phyloP scores from a whole-genome alignment of 2,329 filamentous ascomycete genomes.

The Calonectria fujianensis region DNA sequence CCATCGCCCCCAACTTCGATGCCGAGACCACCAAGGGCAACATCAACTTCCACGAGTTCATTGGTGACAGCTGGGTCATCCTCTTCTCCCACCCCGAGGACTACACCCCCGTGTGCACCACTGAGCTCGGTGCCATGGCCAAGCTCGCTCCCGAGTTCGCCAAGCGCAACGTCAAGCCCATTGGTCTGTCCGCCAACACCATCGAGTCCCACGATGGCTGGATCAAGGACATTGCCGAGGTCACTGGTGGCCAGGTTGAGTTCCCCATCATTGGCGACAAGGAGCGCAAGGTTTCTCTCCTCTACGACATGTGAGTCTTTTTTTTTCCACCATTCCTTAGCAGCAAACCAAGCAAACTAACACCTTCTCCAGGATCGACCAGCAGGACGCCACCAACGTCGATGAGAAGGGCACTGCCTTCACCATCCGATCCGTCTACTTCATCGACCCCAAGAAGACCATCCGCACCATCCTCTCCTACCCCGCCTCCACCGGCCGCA shows the following conservation, averaged over 20 bases:
- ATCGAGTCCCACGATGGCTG: slow-evolving; percentile 88
- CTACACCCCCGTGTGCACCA: slow-evolving; percentile 97
- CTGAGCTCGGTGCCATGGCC: slow-evolving; percentile 93
- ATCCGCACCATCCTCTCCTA: slow-evolving; percentile 95
- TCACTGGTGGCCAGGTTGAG: slow-evolving; percentile 79
- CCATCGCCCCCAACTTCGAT: slow-evolving; percentile 86
- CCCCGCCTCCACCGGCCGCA: slow-evolving; percentile 91
- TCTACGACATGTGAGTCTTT: slow-evolving; percentile 83
- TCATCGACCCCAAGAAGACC: slow-evolving; percentile 95
- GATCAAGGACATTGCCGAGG: slow-evolving; percentile 92
- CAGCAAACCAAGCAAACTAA: slow-evolving; percentile 26
- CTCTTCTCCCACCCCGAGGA: slow-evolving; percentile 92
- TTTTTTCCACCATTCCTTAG: no score
- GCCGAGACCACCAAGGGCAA: slow-evolving; percentile 86
- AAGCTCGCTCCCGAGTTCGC: slow-evolving; percentile 92
- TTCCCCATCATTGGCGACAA: slow-evolving; percentile 92
- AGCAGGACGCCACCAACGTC: slow-evolving; percentile 88
- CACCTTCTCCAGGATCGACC: slow-evolving; percentile 76
- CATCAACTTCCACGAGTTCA: slow-evolving; percentile 89
- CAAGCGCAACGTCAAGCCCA: slow-evolving; percentile 91
- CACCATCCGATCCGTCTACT: slow-evolving; percentile 95
- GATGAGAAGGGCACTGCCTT: slow-evolving; percentile 90
- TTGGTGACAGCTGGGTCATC: slow-evolving; percentile 86
- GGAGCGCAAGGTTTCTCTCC: slow-evolving; percentile 82
- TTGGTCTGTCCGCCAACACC: slow-evolving; percentile 92